phyloP scores from a whole-genome alignment of 169 alveolate species.

The Plasmodium inui region DNA sequence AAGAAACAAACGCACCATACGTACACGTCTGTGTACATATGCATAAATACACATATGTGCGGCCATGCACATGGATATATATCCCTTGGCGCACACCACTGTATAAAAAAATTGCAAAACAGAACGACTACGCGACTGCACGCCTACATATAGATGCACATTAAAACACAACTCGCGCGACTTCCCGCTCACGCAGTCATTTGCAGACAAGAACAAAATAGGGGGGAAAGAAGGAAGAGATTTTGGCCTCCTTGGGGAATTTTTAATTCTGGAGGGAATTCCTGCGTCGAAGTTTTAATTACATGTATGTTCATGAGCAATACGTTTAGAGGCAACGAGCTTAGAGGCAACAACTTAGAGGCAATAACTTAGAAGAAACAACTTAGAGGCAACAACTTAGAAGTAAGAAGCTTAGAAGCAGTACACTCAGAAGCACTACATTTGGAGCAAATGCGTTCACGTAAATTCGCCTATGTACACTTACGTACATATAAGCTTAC shows the following conservation, averaged over 20 bases:
- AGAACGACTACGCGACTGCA: neutral
- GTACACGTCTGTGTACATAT: neutral
- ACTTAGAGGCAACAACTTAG: neutral
- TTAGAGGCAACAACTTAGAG: neutral
- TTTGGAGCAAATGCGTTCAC: neutral
- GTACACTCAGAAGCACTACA: neutral
- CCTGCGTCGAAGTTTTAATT: neutral
- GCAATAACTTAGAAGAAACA: neutral
- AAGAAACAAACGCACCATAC: neutral
- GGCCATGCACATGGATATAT: neutral
- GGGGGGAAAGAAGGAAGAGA: neutral
- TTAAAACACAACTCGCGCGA: neutral
- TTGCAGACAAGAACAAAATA: neutral
- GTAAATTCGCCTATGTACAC: neutral
- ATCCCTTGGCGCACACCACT: neutral
- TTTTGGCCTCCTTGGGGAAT: neutral
- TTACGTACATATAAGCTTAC: neutral
- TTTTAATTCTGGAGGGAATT: neutral
- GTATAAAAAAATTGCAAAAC: neutral
- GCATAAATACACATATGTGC: neutral
- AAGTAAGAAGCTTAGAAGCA: neutral
- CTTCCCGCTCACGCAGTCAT: neutral
- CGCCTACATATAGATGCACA: neutral
- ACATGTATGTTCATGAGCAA: neutral
- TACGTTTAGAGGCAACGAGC: neutral